Percentiles rank a stretch among this genome's conserved stretches.
Evolutionary conservation across 2,329 filamentous ascomycete species (phyloP).

Genomic region (Akanthomyces lecanii): DNA sequence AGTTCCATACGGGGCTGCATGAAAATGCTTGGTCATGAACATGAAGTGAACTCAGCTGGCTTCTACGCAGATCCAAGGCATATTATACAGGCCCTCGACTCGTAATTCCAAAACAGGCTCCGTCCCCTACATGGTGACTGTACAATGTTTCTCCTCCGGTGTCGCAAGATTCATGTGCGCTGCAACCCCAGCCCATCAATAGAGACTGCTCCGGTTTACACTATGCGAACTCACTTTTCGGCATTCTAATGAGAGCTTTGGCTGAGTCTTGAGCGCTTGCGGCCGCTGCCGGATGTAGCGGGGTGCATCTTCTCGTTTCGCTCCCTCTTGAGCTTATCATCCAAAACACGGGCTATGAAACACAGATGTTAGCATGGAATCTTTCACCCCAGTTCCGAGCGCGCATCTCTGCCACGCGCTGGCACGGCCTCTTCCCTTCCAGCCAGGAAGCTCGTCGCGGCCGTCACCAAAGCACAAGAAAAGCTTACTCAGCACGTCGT

Average conservation of each 20-base stretch:
- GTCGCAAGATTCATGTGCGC: background rate
- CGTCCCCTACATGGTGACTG: background rate
- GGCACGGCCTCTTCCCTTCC: too few relatives aligned
- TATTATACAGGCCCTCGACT: background rate
- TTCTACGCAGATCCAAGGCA: background rate
- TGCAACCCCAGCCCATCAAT: background rate
- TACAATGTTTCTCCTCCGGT: background rate
- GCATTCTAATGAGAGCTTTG: slow-evolving; percentile 25
- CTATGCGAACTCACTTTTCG: background rate
- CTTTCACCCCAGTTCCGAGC: background rate
- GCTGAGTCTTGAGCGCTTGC: slow-evolving; percentile 56
- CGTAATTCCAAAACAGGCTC: background rate
- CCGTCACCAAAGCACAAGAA: too few relatives aligned
- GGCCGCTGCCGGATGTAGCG: slow-evolving; percentile 39
- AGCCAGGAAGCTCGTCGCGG: too few relatives aligned
- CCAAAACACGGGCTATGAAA: slow-evolving; percentile 53
- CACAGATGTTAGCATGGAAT: slow-evolving; percentile 20
- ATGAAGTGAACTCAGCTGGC: background rate
- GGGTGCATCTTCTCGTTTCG: slow-evolving; percentile 57
- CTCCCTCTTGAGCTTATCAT: slow-evolving; percentile 63
- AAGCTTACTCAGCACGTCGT: slow-evolving; percentile 75
- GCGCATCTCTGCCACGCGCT: too few relatives aligned
- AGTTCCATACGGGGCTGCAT: background rate
- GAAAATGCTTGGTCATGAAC: background rate
- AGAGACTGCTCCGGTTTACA: background rate